Evolutionary conservation across 176 grass and related monocot genomes (phyloP), one percentile per base, ranked within the genome.

Genomic region (Rhynchospora breviuscula): DNA sequence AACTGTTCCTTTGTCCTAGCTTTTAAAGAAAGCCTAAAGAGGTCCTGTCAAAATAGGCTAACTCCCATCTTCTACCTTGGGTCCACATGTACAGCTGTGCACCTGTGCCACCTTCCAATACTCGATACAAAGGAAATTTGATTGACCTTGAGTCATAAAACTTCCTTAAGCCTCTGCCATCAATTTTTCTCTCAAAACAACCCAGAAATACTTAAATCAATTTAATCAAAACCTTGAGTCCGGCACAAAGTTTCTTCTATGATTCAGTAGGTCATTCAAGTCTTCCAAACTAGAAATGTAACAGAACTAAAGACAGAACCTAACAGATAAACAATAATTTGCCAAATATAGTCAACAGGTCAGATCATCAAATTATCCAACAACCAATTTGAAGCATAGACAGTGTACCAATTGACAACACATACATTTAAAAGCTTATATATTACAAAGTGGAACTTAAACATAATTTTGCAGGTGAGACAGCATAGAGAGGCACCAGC

Each of bases 401-500:
- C 51, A 2, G 25, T 23, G 14, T 78, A 57, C 18, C 31, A 78
- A 53, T 53, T 75, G 21, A 75, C 71, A 75, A 10, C 5, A 75
- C 71, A 77, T 54, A 51, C 49, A 44, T 56, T 13, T 18, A 33
- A 57, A 77, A 54, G 73, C 49, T 77, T 74, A 18, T 74, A 9
- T 77, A 5, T 54, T 77, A 56, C 49, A 15, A 57, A 33, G 31
- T 78, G 12, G 22, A 75, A 75, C 47, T 53, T 14, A 75, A 75
- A 18, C 48, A 15, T 53, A 17, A 81, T 25, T 63, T 81, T 62
- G 31, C 59, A 82, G 80, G 80, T 82, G 52, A 88, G 89, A 71
- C 84, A 85, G 19, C 88, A 90, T 85, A 91, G 95, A 59, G 95
- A 98, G 56, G 95, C 95, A 47, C 95, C 95, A 0, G 89, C 87